phyloP scores from a whole-genome alignment of 192 early-diverging fungal genomes.

The Mortierella claussenii region DNA sequence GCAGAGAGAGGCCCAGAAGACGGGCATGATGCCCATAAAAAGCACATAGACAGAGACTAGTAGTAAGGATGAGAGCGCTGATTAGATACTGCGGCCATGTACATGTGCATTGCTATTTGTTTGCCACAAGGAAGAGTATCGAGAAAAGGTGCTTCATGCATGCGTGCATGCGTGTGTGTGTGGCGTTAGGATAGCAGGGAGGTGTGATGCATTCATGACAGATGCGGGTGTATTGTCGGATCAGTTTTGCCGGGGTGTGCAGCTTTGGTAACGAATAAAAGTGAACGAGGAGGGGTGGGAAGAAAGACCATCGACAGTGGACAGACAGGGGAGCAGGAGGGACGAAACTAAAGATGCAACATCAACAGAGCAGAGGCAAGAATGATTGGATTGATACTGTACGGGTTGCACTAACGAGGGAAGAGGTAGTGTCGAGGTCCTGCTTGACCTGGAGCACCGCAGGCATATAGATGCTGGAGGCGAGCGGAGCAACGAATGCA shows the following conservation, averaged over 20 bases:
- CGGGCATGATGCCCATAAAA: slow-evolving; percentile 37
- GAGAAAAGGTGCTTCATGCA: too few relatives aligned
- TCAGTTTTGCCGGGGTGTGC: too few relatives aligned
- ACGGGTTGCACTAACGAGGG: slow-evolving; percentile 37
- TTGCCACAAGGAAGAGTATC: neutral
- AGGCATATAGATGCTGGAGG: slow-evolving; percentile 53
- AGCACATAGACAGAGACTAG: slow-evolving; percentile 44
- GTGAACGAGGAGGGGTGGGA: too few relatives aligned
- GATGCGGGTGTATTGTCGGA: too few relatives aligned
- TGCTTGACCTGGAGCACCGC: slow-evolving; percentile 38
- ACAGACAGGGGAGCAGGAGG: neutral
- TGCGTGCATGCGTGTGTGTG: too few relatives aligned
- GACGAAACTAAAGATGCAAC: neutral
- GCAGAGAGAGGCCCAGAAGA: slow-evolving; percentile 51
- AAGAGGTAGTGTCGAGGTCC: slow-evolving; percentile 32
- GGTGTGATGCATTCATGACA: too few relatives aligned
- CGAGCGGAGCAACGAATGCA: slow-evolving; percentile 42
- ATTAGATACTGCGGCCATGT: too few relatives aligned
- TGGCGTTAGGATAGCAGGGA: too few relatives aligned
- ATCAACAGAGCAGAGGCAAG: neutral
- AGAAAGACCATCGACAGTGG: too few relatives aligned
- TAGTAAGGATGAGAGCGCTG: neutral
- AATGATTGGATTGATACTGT: too few relatives aligned
- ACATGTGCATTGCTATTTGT: neutral
- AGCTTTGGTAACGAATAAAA: too few relatives aligned